Conservation (phyloP, 1,284 basidiomycete genomes). For the Heliocybe sulcata region DNA sequence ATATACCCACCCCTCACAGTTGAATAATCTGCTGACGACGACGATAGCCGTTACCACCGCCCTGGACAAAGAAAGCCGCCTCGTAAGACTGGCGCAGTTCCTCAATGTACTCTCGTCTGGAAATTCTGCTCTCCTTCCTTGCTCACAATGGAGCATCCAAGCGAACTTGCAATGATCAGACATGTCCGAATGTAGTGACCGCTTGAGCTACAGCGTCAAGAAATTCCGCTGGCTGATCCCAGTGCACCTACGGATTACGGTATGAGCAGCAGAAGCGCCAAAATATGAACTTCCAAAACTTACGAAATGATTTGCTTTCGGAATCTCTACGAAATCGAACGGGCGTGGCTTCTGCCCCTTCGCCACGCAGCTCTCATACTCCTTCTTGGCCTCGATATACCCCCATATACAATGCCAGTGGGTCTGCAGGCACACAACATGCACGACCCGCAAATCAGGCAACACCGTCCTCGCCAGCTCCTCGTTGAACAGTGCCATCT, state of each 20-base stretch:
- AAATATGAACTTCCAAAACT: conserved; percentile 4
- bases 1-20: no score
- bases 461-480: background rate
- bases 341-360: conserved; percentile 11
- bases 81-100: no score
- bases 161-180: background rate
- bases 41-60: no score
- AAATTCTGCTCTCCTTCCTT: no score
- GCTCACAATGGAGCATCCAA: no score
- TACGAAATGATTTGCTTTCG: conserved; percentile 24
- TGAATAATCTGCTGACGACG: no score
- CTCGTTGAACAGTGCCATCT: background rate
- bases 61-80: no score
- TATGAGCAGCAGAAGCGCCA: background rate
- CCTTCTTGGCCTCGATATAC: conserved; percentile 12
- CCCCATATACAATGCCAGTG: conserved; percentile 19
- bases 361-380: conserved; percentile 13
- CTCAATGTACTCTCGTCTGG: no score
- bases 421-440: conserved; percentile 15
- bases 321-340: conserved; percentile 15
- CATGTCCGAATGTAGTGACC: background rate
- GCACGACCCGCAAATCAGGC: background rate
- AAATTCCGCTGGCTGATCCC: background rate
- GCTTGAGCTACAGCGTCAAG: background rate
- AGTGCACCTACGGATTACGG: background rate